Percentiles rank a stretch among this genome's conserved stretches.
phyloP scores from a whole-genome alignment of 2,329 filamentous ascomycete species.

The Exophiala spinifera region DNA sequence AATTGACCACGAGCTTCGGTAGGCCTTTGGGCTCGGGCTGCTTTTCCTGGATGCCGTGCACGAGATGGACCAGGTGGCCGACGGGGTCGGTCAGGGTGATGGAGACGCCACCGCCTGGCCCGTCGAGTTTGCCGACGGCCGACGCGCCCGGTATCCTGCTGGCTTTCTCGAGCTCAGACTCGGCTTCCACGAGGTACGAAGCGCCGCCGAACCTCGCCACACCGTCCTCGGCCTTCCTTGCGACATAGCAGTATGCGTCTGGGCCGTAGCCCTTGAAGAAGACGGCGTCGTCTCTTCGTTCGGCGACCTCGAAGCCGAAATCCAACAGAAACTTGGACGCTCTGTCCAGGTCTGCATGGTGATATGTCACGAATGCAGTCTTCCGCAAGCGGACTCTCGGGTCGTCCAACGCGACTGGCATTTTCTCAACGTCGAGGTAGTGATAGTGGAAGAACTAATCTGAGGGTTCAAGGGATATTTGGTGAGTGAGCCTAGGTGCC shows the following conservation, averaged over 20 bases:
- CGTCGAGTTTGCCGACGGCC: conserved; percentile 35
- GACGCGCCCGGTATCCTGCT: conserved; percentile 31
- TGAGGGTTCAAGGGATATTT: not conserved
- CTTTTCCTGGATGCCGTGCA: conserved; percentile 35
- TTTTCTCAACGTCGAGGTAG: not conserved
- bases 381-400: conserved; percentile 12
- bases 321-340: conserved; percentile 23
- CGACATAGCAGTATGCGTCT: conserved; percentile 25
- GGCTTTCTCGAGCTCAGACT: conserved; percentile 14
- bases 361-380: conserved; percentile 26
- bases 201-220: conserved; percentile 15
- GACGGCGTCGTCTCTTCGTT: conserved; percentile 13
- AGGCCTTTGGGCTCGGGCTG: conserved; percentile 3
- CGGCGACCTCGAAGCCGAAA: conserved; percentile 20
- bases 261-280: conserved; percentile 23
- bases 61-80: conserved; percentile 28
- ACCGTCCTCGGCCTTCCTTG: conserved; percentile 6
- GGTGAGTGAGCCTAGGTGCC: not conserved
- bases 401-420: conserved; percentile 9
- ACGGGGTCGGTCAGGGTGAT: conserved; percentile 27
- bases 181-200: conserved; percentile 19
- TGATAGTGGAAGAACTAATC: not conserved
- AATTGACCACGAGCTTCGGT: conserved; percentile 36
- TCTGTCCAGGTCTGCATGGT: conserved; percentile 24
- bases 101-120: conserved; percentile 23